Base-by-base conservation (phyloP, 2,329 filamentous ascomycete species). In the Clonostachys rosea region DNA sequence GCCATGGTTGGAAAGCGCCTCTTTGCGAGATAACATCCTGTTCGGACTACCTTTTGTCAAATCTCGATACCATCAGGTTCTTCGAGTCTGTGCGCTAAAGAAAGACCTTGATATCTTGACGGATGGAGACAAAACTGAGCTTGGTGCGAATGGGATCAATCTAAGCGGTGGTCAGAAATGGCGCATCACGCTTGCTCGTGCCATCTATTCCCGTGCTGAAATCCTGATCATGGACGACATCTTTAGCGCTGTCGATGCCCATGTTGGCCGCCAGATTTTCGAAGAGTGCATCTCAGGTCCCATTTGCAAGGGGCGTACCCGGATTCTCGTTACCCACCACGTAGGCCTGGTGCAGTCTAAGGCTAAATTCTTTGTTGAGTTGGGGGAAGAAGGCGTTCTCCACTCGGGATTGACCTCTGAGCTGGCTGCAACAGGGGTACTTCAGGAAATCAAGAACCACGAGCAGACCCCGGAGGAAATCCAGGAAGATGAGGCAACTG, bases 1-100 rank as follows among this genome's bases (percentile, higher is more conserved):
- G 8, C 88, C 89, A 0, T 94, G 88, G 89, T 88, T 94, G 43
- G 88, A 92, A 59, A 92, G 91, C 55, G 86, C 85, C 1, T 87
- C 82, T 6, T 83, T 95, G 51, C 82, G 78, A 47, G 83, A 90
- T 41, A 95, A 94, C 55, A 86, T 94, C 44, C 63, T 89, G 0
- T 94, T 92, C 51, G 87, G 87, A 1, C 69, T 91, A 3, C 87
- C 87, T 0, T 78, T 76, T 33, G 79, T 90, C 47, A 70, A 83
- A 48, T 69, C 75, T n/a, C 79, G 89, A 37, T 94, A 92, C 59
- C 68, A 73, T 2, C 80, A 83, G 55, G 88, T 89, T 0, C 64
- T 91, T 8, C 75, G 81, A 35, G 86, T 84, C 3, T 94, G 88
- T 50, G 87, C 87, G 1, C 61, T 95, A 40, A 76, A 77, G 45